phyloP scores from a whole-genome alignment of 257 asterid genomes.

The Solanum dulcamara region DNA sequence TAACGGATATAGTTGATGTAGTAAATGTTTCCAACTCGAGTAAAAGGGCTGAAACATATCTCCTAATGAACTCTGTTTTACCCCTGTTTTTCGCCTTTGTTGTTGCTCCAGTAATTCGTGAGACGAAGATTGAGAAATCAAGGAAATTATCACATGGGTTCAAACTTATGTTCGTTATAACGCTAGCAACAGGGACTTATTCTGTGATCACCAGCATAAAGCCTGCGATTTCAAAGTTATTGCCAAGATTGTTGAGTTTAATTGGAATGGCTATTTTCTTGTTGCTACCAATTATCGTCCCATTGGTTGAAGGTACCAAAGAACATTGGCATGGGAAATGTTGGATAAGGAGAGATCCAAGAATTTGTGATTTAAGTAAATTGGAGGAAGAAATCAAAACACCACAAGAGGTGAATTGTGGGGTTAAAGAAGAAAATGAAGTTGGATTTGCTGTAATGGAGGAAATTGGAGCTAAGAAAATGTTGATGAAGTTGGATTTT shows the following conservation, averaged over 20 bases:
- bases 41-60: constrained; percentile 36
- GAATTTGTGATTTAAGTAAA: constrained; percentile 1
- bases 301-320: constrained; percentile 29
- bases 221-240: background rate
- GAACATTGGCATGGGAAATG: constrained; percentile 38
- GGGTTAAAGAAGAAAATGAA: background rate
- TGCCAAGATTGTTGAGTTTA: constrained; percentile 7
- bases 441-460: constrained; percentile 5
- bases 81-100: constrained; percentile 29
- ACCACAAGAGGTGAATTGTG: background rate
- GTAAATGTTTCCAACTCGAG: background rate
- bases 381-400: background rate
- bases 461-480: constrained; percentile 36
- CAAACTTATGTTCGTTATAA: constrained; percentile 34
- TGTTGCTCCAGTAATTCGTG: constrained; percentile 29
- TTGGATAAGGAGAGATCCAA: constrained; percentile 21
- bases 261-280: constrained; percentile 27
- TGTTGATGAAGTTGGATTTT: constrained; percentile 46
- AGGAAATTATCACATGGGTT: constrained; percentile 50
- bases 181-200: constrained; percentile 36
- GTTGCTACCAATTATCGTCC: constrained; percentile 28
- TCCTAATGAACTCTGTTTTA: constrained; percentile 35
- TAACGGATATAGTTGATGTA: constrained; percentile 38
- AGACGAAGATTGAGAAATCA: constrained; percentile 17
- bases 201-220: constrained; percentile 46